Conservation (phyloP, 495 filamentous ascomycete species). For the Penicillium bovifimosum region DNA sequence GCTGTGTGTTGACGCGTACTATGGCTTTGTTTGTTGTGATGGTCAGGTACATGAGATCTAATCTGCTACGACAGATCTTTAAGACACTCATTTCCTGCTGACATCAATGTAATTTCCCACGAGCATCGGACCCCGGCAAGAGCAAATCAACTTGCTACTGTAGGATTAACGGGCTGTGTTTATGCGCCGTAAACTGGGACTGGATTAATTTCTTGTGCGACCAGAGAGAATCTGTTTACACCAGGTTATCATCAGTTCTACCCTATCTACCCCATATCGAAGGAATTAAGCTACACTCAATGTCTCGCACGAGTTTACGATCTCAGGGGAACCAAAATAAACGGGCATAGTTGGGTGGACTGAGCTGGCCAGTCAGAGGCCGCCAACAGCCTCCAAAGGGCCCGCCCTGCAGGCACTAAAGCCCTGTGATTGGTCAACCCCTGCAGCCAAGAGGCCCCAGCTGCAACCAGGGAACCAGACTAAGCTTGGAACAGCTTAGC, state of each 20-base stretch:
- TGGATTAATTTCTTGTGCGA: background rate
- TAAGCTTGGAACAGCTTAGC: conserved; percentile 3
- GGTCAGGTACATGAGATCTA: background rate
- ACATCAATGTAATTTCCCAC: background rate
- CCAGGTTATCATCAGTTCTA: no score
- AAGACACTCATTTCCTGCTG: conserved; percentile 4
- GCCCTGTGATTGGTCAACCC: background rate
- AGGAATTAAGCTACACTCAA: background rate
- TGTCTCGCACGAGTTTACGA: background rate
- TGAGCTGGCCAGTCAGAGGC: background rate
- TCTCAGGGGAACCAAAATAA: conserved; percentile 3
- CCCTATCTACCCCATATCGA: no score
- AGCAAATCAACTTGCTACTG: background rate
- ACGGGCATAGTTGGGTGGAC: conserved; percentile 4
- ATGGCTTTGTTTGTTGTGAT: background rate
- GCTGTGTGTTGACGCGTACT: background rate
- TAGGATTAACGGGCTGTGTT: background rate
- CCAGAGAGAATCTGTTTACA: no score
- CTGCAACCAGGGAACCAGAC: conserved; percentile 1
- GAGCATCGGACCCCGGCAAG: background rate
- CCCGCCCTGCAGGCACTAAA: background rate
- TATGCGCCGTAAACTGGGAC: background rate
- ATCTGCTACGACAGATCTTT: background rate
- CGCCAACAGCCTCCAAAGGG: background rate
- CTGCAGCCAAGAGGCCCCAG: background rate